These are phyloP conservation scores for Tausonia pullulans DNA, from an alignment of 1,284 basidiomycete genomes.

Conservation along the genomic window DNA sequence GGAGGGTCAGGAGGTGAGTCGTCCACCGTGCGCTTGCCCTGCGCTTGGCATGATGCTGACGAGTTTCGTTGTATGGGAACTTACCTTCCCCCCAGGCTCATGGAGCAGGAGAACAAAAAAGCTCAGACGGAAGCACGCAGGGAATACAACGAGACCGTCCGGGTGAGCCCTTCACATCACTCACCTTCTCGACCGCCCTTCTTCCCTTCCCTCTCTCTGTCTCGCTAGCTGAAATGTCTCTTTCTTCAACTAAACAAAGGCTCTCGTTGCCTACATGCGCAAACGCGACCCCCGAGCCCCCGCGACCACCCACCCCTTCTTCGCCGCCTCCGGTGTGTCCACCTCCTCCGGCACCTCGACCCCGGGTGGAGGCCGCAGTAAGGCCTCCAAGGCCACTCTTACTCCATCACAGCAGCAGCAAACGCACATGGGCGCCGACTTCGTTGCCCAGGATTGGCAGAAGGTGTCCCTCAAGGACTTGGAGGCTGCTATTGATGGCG, in stretches of 20 bases:
- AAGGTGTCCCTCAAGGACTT: slow-evolving; percentile 40
- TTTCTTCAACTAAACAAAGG: slow-evolving; percentile 38
- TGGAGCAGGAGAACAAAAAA: slow-evolving; percentile 96
- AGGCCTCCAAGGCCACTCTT: slow-evolving; percentile 17
- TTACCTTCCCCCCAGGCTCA: slow-evolving; percentile 44
- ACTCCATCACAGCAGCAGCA: slow-evolving; percentile 17
- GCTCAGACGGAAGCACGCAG: slow-evolving; percentile 70
- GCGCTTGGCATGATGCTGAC: too few relatives aligned
- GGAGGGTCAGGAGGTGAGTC: slow-evolving; percentile 59
- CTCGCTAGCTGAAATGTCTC: not conserved
- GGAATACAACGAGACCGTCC: slow-evolving; percentile 88
- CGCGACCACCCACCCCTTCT: slow-evolving; percentile 42
- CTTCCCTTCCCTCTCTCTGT: not conserved
- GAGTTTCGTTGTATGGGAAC: not conserved
- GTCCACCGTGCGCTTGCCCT: not conserved
- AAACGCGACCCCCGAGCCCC: slow-evolving; percentile 88
- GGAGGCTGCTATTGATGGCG: slow-evolving; percentile 15
- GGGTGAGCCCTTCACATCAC: slow-evolving; percentile 43
- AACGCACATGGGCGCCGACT: slow-evolving; percentile 18
- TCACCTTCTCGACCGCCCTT: not conserved
- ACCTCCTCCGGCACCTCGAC: slow-evolving; percentile 14
- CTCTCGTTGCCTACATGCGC: slow-evolving; percentile 72
- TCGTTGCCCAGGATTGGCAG: slow-evolving; percentile 64
- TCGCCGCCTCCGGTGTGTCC: slow-evolving; percentile 17
- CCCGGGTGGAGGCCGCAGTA: slow-evolving; percentile 23